Conservation (phyloP, 2,329 filamentous ascomycete genomes). For the Cadophora gregata region DNA sequence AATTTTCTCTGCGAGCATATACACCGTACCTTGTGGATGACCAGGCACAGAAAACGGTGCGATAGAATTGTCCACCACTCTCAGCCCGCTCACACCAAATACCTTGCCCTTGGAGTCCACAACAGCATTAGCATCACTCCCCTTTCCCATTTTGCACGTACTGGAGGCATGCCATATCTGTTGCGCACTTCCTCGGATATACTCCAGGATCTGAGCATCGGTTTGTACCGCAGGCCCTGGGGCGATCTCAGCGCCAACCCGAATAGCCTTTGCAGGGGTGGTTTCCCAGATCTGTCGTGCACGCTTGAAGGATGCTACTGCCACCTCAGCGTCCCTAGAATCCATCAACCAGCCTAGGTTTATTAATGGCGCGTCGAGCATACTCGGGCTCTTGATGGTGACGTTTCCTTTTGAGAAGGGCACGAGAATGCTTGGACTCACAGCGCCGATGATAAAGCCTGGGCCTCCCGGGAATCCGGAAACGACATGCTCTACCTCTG, state of each 20-base stretch:
- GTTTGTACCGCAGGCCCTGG: conserved; percentile 27
- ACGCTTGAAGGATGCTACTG: conserved; percentile 51
- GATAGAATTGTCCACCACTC: conserved; percentile 36
- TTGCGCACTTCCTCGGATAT: conserved; percentile 37
- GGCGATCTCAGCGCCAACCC: conserved; percentile 29
- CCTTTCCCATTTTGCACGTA: conserved; percentile 62
- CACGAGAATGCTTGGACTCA: conserved; percentile 49
- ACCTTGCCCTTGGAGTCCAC: conserved; percentile 34
- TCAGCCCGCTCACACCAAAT: conserved; percentile 29
- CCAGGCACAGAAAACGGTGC: conserved; percentile 45
- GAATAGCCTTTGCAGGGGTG: conserved; percentile 15
- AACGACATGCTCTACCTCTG: conserved; percentile 43
- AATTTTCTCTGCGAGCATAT: conserved; percentile 52
- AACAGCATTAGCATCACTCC: conserved; percentile 45
- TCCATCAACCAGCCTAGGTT: conserved; percentile 54
- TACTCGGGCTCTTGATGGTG: conserved; percentile 46
- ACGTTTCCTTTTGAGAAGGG: conserved; percentile 53
- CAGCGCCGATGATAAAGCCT: conserved; percentile 37
- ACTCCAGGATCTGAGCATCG: conserved; percentile 33
- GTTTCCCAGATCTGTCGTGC: conserved; percentile 43
- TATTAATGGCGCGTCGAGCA: conserved; percentile 46
- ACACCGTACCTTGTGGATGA: conserved; percentile 49
- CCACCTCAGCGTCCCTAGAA: conserved; percentile 51
- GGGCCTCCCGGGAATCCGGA: conserved; percentile 51
- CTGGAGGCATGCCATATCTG: conserved; percentile 58